phyloP scores from a whole-genome alignment of 1,284 basidiomycete genomes.

The Grifola frondosa region DNA sequence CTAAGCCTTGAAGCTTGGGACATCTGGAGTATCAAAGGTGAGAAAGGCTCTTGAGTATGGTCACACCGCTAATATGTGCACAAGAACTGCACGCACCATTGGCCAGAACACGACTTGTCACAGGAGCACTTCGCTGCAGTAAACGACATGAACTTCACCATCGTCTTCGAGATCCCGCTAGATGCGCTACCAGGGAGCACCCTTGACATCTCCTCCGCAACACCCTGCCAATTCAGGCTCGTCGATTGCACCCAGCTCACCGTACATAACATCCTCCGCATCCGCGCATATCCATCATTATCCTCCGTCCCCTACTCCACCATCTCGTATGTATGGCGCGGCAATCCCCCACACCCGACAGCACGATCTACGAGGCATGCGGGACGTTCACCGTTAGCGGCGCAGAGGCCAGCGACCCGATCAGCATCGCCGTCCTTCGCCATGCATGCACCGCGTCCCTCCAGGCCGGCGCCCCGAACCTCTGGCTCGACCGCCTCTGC shows the following conservation, averaged over 20 bases:
- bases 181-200: no score
- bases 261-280: neutral
- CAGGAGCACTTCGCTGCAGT: no score
- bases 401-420: conserved; percentile 13
- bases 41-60: no score
- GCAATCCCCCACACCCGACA: conserved; percentile 3
- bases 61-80: no score
- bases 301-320: conserved; percentile 7
- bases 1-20: no score
- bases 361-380: neutral
- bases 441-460: conserved; percentile 10
- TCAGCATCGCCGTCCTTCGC: conserved; percentile 11
- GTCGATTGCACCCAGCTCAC: conserved; percentile 5
- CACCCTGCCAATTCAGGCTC: conserved; percentile 2
- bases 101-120: no score
- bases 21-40: no score
- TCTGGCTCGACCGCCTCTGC: conserved; percentile 20
- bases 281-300: conserved; percentile 5
- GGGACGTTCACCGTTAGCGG: conserved; percentile 12
- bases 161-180: no score
- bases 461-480: conserved; percentile 3
- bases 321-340: conserved; percentile 16
- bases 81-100: no score
- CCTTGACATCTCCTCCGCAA: conserved; percentile 1
- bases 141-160: no score